Evolutionary conservation across 2,329 filamentous ascomycete species (phyloP).

Genomic region (Verticillium longisporum): DNA sequence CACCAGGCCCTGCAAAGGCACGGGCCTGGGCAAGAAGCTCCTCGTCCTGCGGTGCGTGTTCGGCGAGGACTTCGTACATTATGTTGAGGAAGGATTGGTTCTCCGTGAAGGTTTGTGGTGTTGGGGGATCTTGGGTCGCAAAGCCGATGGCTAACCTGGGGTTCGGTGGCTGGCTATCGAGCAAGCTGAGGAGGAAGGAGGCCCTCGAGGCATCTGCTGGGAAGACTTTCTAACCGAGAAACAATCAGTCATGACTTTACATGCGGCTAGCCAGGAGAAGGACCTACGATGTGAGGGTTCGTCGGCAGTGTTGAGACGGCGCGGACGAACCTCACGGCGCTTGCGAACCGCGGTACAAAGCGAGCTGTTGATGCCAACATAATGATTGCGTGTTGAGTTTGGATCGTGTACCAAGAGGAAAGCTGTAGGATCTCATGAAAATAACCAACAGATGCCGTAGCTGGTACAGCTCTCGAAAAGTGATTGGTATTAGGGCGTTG

Average conservation of each 20-base stretch:
- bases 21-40: slow-evolving; percentile 48
- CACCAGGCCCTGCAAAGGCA: slow-evolving; percentile 53
- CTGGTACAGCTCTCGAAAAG: background rate
- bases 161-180: slow-evolving; percentile 50
- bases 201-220: slow-evolving; percentile 36
- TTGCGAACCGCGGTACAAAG: slow-evolving; percentile 9
- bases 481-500: no score
- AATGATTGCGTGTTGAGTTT: background rate
- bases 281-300: slow-evolving; percentile 47
- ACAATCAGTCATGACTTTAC: background rate
- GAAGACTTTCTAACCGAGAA: slow-evolving; percentile 46
- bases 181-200: slow-evolving; percentile 50
- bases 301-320: slow-evolving; percentile 38
- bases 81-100: slow-evolving; percentile 55
- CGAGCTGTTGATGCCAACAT: slow-evolving; percentile 25
- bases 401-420: background rate
- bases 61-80: slow-evolving; percentile 48
- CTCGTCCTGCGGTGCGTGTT: slow-evolving; percentile 51
- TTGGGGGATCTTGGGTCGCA: slow-evolving; percentile 52
- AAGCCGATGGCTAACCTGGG: slow-evolving; percentile 50
- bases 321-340: slow-evolving; percentile 16
- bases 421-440: background rate
- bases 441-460: background rate
- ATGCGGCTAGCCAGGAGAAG: background rate
- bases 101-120: slow-evolving; percentile 50